Base-by-base conservation (phyloP, 2,329 filamentous ascomycete genomes). In the Ophiostoma angusticollis region DNA sequence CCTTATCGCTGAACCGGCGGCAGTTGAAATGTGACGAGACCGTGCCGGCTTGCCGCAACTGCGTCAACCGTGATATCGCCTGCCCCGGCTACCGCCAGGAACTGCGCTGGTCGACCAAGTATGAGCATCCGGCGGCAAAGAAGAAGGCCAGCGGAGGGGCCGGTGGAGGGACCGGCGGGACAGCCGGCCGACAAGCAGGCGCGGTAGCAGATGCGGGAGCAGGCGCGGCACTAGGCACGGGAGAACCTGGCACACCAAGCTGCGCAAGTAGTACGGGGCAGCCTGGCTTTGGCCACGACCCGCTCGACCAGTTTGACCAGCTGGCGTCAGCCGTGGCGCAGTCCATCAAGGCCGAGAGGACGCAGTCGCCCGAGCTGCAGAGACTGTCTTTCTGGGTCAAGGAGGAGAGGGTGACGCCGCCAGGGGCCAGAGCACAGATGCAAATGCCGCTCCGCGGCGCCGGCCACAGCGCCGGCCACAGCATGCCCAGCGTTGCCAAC, bases 71-170 rank as follows among this genome's bases (percentile, higher is more conserved):
- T n/a, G 50, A 49, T 7, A 49, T 54, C 17, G 44, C 47, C 17
- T 57, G 54, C 25, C 51, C 51, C 11, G 54, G 54, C 1, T 57
- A 56, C 37, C 47, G 46, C 11, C 50, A 55, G 17, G 54, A 55
- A 16, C 53, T 62, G 31, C 58, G 57, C 27, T 63, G 60, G 60
- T 62, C 60, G 0, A 62, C 59, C 44, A 63, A 63, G 31, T 58
- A 63, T 40, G 59, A 62, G 49, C 28, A 43, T 23, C 32, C 43
- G 3, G 27, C 17, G 5, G 24, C 31, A 8, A 36, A 27, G 18
- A 18, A 29, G 12, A 22, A n/a, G n/a, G 28, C 35, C 13, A 18
- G 14, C 29, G 18, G 34, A 30, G 33, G 16, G 31, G 18, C 12
- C 16, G 13, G 14, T 18, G 16, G 16, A 18, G 22, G 13, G 36